Base-by-base conservation (phyloP, 495 filamentous ascomycete genomes). In the Penicillium angulare region DNA sequence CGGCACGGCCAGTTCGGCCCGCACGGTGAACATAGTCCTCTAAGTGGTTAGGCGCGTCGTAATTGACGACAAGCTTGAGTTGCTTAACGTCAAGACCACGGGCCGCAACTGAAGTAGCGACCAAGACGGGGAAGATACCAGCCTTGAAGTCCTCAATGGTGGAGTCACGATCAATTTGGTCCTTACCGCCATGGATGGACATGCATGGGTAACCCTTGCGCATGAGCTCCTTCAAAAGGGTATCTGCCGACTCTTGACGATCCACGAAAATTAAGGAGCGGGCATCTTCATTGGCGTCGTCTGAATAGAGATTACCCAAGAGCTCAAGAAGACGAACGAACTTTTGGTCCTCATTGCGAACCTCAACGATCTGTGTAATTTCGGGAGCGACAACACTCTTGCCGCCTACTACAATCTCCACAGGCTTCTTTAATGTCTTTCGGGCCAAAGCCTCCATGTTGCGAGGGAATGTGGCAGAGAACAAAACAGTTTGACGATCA, bases 11-110 rank as follows among this genome's bases (percentile, higher is more conserved):
- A 7, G 95, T 99, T 50, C 95, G 84, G 43, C 95, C 95, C 46
- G 88, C 89, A 57, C 95, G 88, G 65, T 99, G 95, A 8, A 99
- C 92, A 61, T 99, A 99, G 63, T 99, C 95, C 70, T 99, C 95
- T 26, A 95, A 74, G 70, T 99, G 95, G 63, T 95, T 96, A 3
- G 95, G 95, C 3, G 88, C 87, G 66, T 99, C 95, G 63, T 91
- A 99, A 58, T 99, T 99, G 61, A 99, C 84, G 17, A 99, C 95
- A 15, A 97, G 75, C 67, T 95, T 96, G 21, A 99, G 75, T 67
- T 97, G 90, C 67, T 97, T 96, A 32, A 99, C 92, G 64, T 99
- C 95, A 21, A 99, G 71, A 13, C 95, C 95, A 59, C 95, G 86
- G 33, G 95, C 95, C 4, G 95, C 95, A 51, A 99, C 91, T 3